A percentile compares a stretch with the other conserved stretches of the same genome.
phyloP scores from a whole-genome alignment of 495 filamentous ascomycete genomes.

The Neurospora cerealis region DNA sequence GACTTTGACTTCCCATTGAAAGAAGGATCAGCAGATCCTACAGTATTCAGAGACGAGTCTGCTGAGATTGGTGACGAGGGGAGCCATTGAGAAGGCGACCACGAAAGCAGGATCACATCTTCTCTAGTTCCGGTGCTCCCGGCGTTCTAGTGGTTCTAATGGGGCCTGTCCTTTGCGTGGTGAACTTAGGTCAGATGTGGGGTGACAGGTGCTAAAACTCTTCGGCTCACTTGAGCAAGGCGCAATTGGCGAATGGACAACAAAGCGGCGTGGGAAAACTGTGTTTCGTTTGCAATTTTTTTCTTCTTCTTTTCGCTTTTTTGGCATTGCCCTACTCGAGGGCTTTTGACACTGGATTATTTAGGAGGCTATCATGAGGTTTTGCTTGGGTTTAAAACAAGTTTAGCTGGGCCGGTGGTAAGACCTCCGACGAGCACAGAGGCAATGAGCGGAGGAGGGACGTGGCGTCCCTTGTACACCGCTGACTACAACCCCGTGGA shows the following conservation, averaged over 20 bases:
- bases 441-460: neutral
- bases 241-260: neutral
- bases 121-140: neutral
- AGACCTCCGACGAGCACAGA: neutral
- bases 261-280: neutral
- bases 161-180: neutral
- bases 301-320: neutral
- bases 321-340: neutral
- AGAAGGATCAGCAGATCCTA: neutral
- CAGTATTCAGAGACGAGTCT: neutral
- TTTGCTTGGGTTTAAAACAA: neutral
- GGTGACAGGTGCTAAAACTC: neutral
- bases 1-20: neutral
- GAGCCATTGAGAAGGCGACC: neutral
- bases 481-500: neutral
- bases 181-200: neutral
- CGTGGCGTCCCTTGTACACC: neutral
- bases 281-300: neutral
- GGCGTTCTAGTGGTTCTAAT: neutral
- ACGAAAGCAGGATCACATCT: neutral
- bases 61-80: neutral
- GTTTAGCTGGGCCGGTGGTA: neutral
- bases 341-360: neutral
- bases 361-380: neutral
- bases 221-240: neutral